Base-by-base conservation (phyloP, 1,284 basidiomycete species). In the Trichosporon sp. region DNA sequence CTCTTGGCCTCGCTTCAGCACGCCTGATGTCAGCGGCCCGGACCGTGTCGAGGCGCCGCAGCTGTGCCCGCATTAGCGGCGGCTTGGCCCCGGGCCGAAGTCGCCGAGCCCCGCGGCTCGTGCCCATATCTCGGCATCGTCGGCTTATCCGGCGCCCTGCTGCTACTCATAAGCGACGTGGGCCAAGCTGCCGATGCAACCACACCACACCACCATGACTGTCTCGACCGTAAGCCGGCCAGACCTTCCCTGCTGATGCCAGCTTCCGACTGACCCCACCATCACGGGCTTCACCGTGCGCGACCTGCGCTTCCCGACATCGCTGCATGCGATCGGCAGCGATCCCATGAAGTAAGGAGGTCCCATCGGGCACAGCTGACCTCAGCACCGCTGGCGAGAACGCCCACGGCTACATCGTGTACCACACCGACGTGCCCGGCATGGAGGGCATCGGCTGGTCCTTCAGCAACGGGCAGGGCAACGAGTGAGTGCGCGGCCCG, bases 371-470 rank as follows among this genome's bases (percentile, higher is more conserved):
- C 27, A 62, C 13, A n/a, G 2, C 29, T 32, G 23, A 44, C 64
- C 13, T 18, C 60, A 94, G 94, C 81, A 91, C 90, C 12, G 90
- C 91, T 58, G 93, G 92, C 81, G 92, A 95, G 83, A 95, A 95
- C 82, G 92, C 91, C 1, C 91, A 92, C 2, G 93, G 74, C 3
- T 73, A 73, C 56, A 73, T 75, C 38, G 69, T 71, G 21, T 86
- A 95, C 66, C 84, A 88, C 74, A 93, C 93, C 3, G 76, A 81
- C 47, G 72, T 76, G 27, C 86, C 87, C 63, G 60, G 32, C 15
- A 87, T 93, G 34, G 87, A 89, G 64, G 93, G 93, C 23, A 88
- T 92, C 75, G 93, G 93, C 60, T 93, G 95, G 92, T 94, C 93
- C 7, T 95, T 95, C 81, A 94, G 92, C 12, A 94, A 93, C 75